Base-by-base conservation (phyloP, 768 basidiomycete species). In the Lactarius vividus region DNA sequence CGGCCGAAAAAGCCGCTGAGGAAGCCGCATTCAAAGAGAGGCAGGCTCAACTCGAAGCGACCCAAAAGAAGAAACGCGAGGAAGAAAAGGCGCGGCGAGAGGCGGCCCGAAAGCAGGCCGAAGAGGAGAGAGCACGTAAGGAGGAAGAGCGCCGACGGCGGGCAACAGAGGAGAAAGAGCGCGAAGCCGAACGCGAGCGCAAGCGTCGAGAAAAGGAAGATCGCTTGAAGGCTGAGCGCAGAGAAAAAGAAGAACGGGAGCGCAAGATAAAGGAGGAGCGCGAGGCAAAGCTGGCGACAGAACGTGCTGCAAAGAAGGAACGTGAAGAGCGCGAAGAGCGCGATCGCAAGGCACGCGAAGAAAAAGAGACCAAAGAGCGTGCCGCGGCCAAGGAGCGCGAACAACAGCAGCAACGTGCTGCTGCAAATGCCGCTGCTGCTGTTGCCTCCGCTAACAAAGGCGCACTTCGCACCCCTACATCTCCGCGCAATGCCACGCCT, bases 61-160 rank as follows among this genome's bases (percentile, higher is more conserved):
- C 94, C 73, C 83, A 83, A 69, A 86, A 86, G 67, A 89, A 86
- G 79, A 88, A 86, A 70, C 85, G 86, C 28, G 96, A 97, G 69
- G 96, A 98, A 76, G 94, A 97, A 66, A 85, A 90, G n/a, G 76
- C 77, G 2, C 84, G 83, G 69, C 87, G 91, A 26, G 96, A 98
- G 72, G 84, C 86, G 58, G 82, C 82, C 64, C 87, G 88, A 65
- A 88, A 88, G 74, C 86, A 83, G 60, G 84, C 84, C 33, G 93
- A 95, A 65, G 95, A 96, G 73, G 94, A 96, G 76, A 88, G 84
- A 71, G 79, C 83, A 52, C 84, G 87, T 63, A 92, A 88, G 73
- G 94, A 94, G 53, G 95, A 97, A 75, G 93, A 96, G 74, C 79
- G 82, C 35, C 85, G 89, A 63, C 86, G 87, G 73, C 87, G 91